phyloP scores from a whole-genome alignment of 2,329 filamentous ascomycete species.

The Diaporthe sp. region DNA sequence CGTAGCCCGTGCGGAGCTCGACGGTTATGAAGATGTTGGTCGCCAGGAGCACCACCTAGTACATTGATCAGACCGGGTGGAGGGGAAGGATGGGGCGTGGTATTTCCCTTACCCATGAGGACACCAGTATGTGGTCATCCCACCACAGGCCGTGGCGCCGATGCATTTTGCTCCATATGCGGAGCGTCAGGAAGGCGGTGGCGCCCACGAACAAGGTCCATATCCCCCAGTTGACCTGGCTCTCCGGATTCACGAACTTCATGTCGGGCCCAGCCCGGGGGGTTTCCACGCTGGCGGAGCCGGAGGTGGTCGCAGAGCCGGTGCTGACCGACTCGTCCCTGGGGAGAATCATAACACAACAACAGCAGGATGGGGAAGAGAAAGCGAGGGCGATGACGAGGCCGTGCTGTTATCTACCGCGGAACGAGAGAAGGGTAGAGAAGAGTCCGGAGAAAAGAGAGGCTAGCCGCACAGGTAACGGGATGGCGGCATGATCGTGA shows the following conservation, averaged over 20 bases:
- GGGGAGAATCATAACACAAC: background rate
- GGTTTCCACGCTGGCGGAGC: slow-evolving; percentile 4
- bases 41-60: slow-evolving; percentile 56
- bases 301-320: slow-evolving; percentile 24
- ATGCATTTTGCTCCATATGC: slow-evolving; percentile 42
- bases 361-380: background rate
- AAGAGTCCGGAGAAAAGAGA: background rate
- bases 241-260: slow-evolving; percentile 40
- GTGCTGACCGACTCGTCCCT: slow-evolving; percentile 22
- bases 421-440: background rate
- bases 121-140: slow-evolving; percentile 45
- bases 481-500: slow-evolving; percentile 31
- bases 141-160: slow-evolving; percentile 40
- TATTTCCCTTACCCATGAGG: slow-evolving; percentile 44
- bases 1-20: slow-evolving; percentile 65
- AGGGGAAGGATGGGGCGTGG: background rate
- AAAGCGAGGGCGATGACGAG: background rate
- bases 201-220: slow-evolving; percentile 44
- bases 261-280: slow-evolving; percentile 17
- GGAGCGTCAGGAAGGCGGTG: slow-evolving; percentile 43
- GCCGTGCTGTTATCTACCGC: slow-evolving; percentile 7
- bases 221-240: slow-evolving; percentile 42
- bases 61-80: background rate
- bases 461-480: slow-evolving; percentile 33
- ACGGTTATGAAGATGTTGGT: slow-evolving; percentile 62